Evolutionary conservation across 129 eudicot genomes (phyloP).

Genomic region (Saposhnikovia divaricata): DNA sequence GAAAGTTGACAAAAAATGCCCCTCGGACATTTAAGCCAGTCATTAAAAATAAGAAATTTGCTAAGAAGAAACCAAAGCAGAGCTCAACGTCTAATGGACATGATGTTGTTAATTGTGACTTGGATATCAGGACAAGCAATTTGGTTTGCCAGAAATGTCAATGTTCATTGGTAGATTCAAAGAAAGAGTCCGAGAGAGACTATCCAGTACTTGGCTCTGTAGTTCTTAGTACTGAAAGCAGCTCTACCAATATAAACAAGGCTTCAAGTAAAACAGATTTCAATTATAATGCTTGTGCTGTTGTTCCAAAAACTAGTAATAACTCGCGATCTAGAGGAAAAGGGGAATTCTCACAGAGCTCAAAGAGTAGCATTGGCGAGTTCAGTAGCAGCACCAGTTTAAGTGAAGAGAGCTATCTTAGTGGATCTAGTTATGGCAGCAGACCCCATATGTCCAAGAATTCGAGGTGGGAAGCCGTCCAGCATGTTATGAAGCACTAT

Average conservation of each 20-base stretch:
- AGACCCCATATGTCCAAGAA: slow-evolving; percentile 95
- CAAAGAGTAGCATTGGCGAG: slow-evolving; percentile 81
- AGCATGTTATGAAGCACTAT: slow-evolving; percentile 44
- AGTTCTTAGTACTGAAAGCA: slow-evolving; percentile 9
- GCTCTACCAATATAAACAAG: slow-evolving; percentile 18
- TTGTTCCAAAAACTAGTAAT: slow-evolving; percentile 25
- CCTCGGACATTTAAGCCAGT: slow-evolving; percentile 54
- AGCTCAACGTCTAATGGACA: slow-evolving; percentile 19
- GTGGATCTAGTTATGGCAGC: slow-evolving; percentile 49
- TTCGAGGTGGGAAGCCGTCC: slow-evolving; percentile 73
- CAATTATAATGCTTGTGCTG: slow-evolving; percentile 22
- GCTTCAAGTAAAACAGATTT: slow-evolving; percentile 21
- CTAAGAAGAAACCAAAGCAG: slow-evolving; percentile 50
- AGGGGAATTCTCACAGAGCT: slow-evolving; percentile 72
- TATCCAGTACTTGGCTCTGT: slow-evolving; percentile 17
- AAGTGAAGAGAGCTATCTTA: slow-evolving; percentile 81
- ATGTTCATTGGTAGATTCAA: slow-evolving; percentile 44
- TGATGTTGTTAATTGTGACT: slow-evolving; percentile 21
- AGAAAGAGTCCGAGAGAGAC: slow-evolving; percentile 29
- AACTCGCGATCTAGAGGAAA: slow-evolving; percentile 42
- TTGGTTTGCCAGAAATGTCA: slow-evolving; percentile 78
- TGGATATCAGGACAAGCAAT: slow-evolving; percentile 25
- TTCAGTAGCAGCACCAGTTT: slow-evolving; percentile 72
- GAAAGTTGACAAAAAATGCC: slow-evolving; percentile 38
- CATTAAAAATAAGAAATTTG: slow-evolving; percentile 38